Evolutionary conservation across 1,139 yeast genomes (phyloP), one percentile per base, ranked within the genome.

Genomic region (Lizanozyma gosingica): DNA sequence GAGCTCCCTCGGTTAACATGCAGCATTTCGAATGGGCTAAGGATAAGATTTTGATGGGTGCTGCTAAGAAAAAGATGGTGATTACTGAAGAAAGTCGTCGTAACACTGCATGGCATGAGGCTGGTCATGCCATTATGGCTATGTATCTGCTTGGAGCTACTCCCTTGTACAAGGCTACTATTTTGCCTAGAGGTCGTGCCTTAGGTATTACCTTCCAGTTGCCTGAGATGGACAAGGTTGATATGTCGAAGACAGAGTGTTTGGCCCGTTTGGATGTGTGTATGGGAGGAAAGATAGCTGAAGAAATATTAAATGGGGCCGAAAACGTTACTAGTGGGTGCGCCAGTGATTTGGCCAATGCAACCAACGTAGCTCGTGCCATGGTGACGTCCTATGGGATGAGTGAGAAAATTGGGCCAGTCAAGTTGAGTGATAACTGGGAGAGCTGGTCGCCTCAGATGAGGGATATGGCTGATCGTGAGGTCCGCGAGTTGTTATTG

Each of bases 251-350:
- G 59, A 78, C 74, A 47, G 98, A 92, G 64, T 85, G 96, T 57
- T 71, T 83, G 49, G 97, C 98, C 0, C 71, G 95, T 49, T 66
- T 92, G 49, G 98, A 92, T 60, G 98, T 92, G 40, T 88, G 96
- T 59, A 92, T 92, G 98, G 99, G 98, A 45, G 99, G 99, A 46
- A 90, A 90, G 60, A 81, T 90, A 45, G 98, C 98, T 29, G 99
- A 92, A 66, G 97, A 90, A 59, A 70, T 87, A 71, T 73, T 85
- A 38, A 86, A 86, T 56, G 98, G 98, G 2, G 74, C 80, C 37
- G 96, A 87, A 43, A 86, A 90, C 56, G 95, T 94, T 15, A 92
- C 98, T 1, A 79, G 92, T 51, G 97, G 97, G 6, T 90, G 97
- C 65, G 83, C 95, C 1, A 82, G 94, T 14, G 99, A 92, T 63